Evolutionary conservation across 108 stramenopile species (phyloP).

Genomic region (Aureococcus anophagefferens): DNA sequence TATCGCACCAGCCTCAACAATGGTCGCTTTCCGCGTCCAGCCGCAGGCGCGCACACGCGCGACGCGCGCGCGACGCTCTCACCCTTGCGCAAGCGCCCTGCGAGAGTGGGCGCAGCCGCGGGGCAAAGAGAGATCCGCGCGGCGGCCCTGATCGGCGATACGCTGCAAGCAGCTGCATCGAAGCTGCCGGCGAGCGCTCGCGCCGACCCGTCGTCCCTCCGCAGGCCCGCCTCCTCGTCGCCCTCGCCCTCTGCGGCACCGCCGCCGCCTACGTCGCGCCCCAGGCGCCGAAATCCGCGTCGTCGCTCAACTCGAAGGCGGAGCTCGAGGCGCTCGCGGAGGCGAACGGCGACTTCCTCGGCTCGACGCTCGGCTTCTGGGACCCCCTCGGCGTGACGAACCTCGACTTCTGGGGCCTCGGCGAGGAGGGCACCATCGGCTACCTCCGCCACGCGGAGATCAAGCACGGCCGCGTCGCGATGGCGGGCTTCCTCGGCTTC

Average conservation of each 20-base stretch:
- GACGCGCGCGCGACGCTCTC: no score
- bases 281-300: neutral
- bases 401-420: slow-evolving; percentile 40
- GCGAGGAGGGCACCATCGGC: slow-evolving; percentile 41
- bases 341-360: neutral
- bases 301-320: neutral
- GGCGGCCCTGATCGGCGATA: no score
- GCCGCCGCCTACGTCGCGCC: neutral
- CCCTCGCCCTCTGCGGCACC: neutral
- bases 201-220: no score
- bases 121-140: no score
- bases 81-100: no score
- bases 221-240: no score
- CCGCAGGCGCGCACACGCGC: no score
- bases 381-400: slow-evolving; percentile 48
- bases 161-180: no score
- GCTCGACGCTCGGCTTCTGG: slow-evolving; percentile 33
- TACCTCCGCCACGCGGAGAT: slow-evolving; percentile 51
- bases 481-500: slow-evolving; percentile 59
- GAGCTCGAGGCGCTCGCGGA: neutral
- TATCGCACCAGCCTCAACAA: no score
- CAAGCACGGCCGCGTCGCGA: slow-evolving; percentile 66
- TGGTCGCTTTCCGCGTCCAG: no score
- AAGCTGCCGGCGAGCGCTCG: no score
- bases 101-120: no score